phyloP scores from a whole-genome alignment of 2,329 filamentous ascomycete genomes.

The Mycosphaerella sp. region DNA sequence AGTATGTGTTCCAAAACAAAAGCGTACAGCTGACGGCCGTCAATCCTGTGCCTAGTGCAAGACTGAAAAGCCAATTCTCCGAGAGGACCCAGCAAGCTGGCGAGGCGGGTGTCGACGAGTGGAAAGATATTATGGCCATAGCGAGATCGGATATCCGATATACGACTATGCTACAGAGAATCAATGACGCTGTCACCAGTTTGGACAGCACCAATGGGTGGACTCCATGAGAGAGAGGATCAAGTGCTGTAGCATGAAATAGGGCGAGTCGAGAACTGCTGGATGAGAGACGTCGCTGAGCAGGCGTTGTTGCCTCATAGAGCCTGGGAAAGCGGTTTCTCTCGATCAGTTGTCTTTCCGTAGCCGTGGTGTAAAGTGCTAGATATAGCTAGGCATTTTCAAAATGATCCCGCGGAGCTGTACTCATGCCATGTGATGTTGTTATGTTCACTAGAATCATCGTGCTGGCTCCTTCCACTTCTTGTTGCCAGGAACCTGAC shows the following conservation, averaged over 20 bases:
- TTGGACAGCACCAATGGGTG: not conserved
- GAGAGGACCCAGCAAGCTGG: not conserved
- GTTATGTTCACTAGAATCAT: too few relatives aligned
- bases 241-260: not conserved
- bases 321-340: too few relatives aligned
- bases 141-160: not conserved
- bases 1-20: not conserved
- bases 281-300: too few relatives aligned
- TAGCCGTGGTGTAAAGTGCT: too few relatives aligned
- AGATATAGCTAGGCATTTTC: too few relatives aligned
- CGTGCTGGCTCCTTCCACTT: too few relatives aligned
- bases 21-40: not conserved
- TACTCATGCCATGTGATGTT: too few relatives aligned
- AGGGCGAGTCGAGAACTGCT: too few relatives aligned
- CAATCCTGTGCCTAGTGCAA: not conserved
- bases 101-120: not conserved
- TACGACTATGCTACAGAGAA: not conserved
- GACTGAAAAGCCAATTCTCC: not conserved
- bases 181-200: not conserved
- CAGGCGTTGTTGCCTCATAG: too few relatives aligned
- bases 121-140: not conserved
- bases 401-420: too few relatives aligned
- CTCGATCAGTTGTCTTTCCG: too few relatives aligned
- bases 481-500: too few relatives aligned
- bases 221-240: not conserved